Conservation (phyloP, 2,329 filamentous ascomycete genomes). For the Calonectria montana region DNA sequence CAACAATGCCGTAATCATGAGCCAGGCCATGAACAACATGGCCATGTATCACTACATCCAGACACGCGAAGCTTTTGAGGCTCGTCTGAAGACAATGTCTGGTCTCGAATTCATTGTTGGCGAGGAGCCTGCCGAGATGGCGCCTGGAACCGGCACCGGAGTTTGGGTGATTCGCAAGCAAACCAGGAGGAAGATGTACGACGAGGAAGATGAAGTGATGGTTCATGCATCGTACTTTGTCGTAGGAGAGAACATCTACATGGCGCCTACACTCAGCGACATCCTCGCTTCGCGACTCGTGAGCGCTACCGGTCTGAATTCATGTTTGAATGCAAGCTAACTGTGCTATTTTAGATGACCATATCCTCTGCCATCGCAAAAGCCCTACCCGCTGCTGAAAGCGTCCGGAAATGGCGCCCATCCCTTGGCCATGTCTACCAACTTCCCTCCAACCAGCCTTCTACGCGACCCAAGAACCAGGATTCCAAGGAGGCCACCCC, state of each 20-base stretch:
- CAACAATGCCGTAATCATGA: conserved; percentile 73
- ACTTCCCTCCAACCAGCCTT: conserved; percentile 45
- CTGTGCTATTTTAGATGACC: conserved; percentile 54
- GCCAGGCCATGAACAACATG: conserved; percentile 71
- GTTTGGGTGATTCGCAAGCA: conserved; percentile 79
- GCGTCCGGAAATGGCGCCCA: conserved; percentile 65
- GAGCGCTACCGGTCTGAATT: conserved; percentile 34
- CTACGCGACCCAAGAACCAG: conserved; percentile 44
- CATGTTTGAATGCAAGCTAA: conserved; percentile 19
- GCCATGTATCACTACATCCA: conserved; percentile 67
- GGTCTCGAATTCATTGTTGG: conserved; percentile 76
- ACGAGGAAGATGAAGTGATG: conserved; percentile 68
- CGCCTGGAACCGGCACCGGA: conserved; percentile 72
- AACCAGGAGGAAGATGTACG: conserved; percentile 67
- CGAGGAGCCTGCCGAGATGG: conserved; percentile 72
- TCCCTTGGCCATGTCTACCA: conserved; percentile 65
- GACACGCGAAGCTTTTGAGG: conserved; percentile 73
- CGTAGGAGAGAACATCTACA: conserved; percentile 74
- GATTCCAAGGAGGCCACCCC: conserved; percentile 62
- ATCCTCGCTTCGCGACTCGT: conserved; percentile 70
- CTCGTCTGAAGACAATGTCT: conserved; percentile 71
- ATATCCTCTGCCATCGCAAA: conserved; percentile 67
- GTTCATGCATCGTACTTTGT: conserved; percentile 73
- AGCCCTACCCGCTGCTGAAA: conserved; percentile 62
- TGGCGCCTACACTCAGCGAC: conserved; percentile 71